Percentiles rank a stretch among this genome's conserved stretches.
Conservation (phyloP, 208 protist genomes). For the Leishmania guyanensis region DNA sequence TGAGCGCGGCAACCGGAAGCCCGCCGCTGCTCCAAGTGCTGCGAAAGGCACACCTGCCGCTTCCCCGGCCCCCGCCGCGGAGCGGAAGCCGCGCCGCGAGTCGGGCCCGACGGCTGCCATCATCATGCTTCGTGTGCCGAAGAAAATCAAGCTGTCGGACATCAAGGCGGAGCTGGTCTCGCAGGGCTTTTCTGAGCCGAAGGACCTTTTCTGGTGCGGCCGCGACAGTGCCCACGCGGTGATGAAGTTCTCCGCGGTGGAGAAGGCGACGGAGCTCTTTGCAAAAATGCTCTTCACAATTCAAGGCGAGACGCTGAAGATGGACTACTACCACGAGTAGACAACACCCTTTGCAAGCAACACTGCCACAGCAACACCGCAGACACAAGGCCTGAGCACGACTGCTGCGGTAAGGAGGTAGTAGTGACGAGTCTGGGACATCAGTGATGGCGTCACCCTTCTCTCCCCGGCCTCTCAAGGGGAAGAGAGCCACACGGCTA, state of each 20-base stretch:
- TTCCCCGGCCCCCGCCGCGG: conserved; percentile 1
- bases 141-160: conserved; percentile 63
- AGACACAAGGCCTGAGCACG: background rate
- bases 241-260: conserved; percentile 38
- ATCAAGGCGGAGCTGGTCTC: conserved; percentile 49
- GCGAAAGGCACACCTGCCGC: conserved; percentile 2
- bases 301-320: conserved; percentile 16
- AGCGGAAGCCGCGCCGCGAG: conserved; percentile 14
- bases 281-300: conserved; percentile 34
- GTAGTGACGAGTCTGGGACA: background rate
- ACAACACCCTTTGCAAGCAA: background rate
- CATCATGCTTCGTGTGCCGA: conserved; percentile 62
- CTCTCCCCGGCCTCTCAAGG: background rate
- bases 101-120: conserved; percentile 37
- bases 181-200: conserved; percentile 23
- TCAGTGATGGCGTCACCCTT: background rate
- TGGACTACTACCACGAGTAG: conserved; percentile 31
- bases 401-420: background rate
- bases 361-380: background rate
- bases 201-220: conserved; percentile 76
- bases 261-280: conserved; percentile 33
- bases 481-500: too few relatives aligned
- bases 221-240: conserved; percentile 58
- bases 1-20: conserved; percentile 1
- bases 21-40: conserved; percentile 2